A percentile compares a stretch with the other conserved stretches of the same genome.
Evolutionary conservation across 805 yeast species (phyloP).

Genomic region (Metschnikowia borealis): DNA sequence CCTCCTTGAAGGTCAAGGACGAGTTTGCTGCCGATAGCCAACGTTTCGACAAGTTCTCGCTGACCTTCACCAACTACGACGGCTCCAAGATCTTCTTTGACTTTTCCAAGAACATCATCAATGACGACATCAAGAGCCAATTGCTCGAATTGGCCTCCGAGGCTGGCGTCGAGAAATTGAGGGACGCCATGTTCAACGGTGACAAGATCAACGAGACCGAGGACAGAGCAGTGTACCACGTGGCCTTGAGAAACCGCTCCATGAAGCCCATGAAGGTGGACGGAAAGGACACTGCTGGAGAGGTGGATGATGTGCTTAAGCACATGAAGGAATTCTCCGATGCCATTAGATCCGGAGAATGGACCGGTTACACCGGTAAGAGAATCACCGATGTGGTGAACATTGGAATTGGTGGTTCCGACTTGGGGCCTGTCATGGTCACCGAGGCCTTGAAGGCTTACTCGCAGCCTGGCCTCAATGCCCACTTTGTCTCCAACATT

Average conservation of each 20-base stretch:
- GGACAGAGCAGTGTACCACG: conserved; percentile 95
- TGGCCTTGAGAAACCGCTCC: conserved; percentile 92
- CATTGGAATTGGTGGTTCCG: conserved; percentile 99
- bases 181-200: conserved; percentile 91
- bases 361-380: conserved; percentile 98
- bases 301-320: conserved; percentile 83
- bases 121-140: conserved; percentile 69
- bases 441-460: conserved; percentile 96
- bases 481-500: conserved; percentile 95
- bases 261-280: conserved; percentile 82
- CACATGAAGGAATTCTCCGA: conserved; percentile 97
- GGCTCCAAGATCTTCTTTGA: conserved; percentile 88
- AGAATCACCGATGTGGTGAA: conserved; percentile 89
- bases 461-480: conserved; percentile 66
- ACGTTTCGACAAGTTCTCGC: conserved; percentile 73
- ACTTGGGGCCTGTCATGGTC: conserved; percentile 98
- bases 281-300: conserved; percentile 84
- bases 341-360: conserved; percentile 82
- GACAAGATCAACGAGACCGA: conserved; percentile 94
- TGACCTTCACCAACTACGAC: conserved; percentile 78
- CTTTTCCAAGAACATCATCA: conserved; percentile 89
- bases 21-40: conserved; percentile 72
- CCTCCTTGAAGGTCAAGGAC: conserved; percentile 65
- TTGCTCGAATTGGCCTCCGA: conserved; percentile 82
- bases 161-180: conserved; percentile 78